These are phyloP conservation scores for Didymellaceae sp. DNA, from an alignment of 2,329 filamentous ascomycete species.

Conservation along the genomic window DNA sequence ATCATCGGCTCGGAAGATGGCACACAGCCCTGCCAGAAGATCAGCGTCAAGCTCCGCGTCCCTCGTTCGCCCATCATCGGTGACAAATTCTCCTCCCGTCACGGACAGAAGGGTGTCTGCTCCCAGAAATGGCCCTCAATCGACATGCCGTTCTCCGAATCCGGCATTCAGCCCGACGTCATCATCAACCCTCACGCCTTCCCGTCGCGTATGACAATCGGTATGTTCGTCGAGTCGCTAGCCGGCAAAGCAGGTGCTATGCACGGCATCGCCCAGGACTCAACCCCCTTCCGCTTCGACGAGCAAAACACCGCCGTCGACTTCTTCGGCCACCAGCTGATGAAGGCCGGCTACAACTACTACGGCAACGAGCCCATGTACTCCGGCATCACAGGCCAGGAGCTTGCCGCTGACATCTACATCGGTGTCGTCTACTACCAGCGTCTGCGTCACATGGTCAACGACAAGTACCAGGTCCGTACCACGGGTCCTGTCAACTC, in stretches of 20 bases:
- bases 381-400: conserved; percentile 92
- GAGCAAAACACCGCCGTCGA: conserved; percentile 91
- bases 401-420: conserved; percentile 94
- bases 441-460: conserved; percentile 97
- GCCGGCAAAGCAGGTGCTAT: conserved; percentile 94
- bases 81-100: conserved; percentile 98
- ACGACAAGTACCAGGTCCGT: conserved; percentile 98
- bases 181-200: conserved; percentile 99
- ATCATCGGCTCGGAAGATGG: conserved; percentile 86
- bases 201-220: conserved; percentile 99
- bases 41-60: conserved; percentile 92
- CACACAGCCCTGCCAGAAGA: conserved; percentile 80
- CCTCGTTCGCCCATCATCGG: conserved; percentile 91
- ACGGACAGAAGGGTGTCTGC: conserved; percentile 96
- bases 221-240: conserved; percentile 97
- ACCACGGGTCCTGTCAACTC: conserved; percentile 92
- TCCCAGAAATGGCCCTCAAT: conserved; percentile 94
- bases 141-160: conserved; percentile 97
- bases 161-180: conserved; percentile 93
- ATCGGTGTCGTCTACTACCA: conserved; percentile 98
- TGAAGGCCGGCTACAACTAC: conserved; percentile 96
- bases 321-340: conserved; percentile 94
- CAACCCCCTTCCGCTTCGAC: conserved; percentile 92
- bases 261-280: conserved; percentile 95
- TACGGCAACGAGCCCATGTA: conserved; percentile 99